A percentile compares a stretch with the other conserved stretches of the same genome.
phyloP scores from a whole-genome alignment of 2,329 filamentous ascomycete species.

The Penicillium sclerotiorum region DNA sequence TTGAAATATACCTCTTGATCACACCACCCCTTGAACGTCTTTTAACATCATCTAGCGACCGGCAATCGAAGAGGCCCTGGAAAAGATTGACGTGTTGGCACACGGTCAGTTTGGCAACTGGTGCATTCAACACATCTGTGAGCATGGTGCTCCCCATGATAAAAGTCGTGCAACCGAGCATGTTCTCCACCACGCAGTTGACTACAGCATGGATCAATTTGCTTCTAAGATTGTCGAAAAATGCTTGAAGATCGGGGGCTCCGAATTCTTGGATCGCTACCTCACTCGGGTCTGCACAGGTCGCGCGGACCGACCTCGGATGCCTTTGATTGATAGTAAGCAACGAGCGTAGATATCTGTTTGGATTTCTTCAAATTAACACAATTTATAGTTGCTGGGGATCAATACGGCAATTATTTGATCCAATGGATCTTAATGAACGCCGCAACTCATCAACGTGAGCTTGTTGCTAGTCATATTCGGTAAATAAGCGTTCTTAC shows the following conservation, averaged over 20 bases:
- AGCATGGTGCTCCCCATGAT: slow-evolving; percentile 88
- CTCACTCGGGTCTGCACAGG: slow-evolving; percentile 93
- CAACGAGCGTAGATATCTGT: slow-evolving; percentile 37
- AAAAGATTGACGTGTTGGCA: slow-evolving; percentile 92
- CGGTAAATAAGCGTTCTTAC: slow-evolving; percentile 50
- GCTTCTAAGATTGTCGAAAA: slow-evolving; percentile 99
- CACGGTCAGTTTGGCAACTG: slow-evolving; percentile 99
- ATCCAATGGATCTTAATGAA: slow-evolving; percentile 97
- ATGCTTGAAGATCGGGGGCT: slow-evolving; percentile 92
- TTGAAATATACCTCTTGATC: background rate
- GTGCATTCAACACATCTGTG: slow-evolving; percentile 99
- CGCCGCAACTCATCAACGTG: slow-evolving; percentile 82
- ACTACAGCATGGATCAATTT: slow-evolving; percentile 99
- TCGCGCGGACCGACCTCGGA: slow-evolving; percentile 85
- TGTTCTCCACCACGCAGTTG: slow-evolving; percentile 87
- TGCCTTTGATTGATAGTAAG: slow-evolving; percentile 95
- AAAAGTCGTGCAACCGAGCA: slow-evolving; percentile 93
- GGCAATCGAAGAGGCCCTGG: slow-evolving; percentile 93
- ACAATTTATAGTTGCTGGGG: slow-evolving; percentile 69
- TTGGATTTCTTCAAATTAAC: background rate
- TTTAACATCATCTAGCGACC: slow-evolving; percentile 67
- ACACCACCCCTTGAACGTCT: background rate
- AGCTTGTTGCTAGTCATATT: slow-evolving; percentile 90
- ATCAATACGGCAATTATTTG: slow-evolving; percentile 98
- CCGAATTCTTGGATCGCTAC: slow-evolving; percentile 89